phyloP scores from a whole-genome alignment of 2,329 filamentous ascomycete genomes.

The Diaporthe aspalathi region DNA sequence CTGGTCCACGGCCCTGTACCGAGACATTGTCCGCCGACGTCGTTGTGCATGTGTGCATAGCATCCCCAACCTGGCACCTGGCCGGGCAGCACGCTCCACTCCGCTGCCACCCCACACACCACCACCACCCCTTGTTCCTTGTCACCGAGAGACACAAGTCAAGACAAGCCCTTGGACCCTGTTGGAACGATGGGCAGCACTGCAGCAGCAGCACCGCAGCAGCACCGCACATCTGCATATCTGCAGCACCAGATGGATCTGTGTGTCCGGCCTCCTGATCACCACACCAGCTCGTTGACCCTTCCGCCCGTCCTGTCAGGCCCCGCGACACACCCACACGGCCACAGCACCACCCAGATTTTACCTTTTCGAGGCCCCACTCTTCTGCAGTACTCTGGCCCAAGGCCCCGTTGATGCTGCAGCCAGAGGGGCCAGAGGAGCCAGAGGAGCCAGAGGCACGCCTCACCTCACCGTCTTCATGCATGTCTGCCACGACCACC shows the following conservation, averaged over 20 bases:
- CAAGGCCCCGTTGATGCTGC: conserved; percentile 24
- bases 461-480: conserved; percentile 40
- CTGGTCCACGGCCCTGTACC: conserved; percentile 8
- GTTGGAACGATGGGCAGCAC: conserved; percentile 32
- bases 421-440: conserved; percentile 16
- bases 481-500: conserved; percentile 38
- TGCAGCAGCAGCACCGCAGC: conserved; percentile 34
- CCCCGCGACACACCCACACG: neutral
- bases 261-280: conserved; percentile 22
- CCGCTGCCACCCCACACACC: conserved; percentile 28
- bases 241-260: conserved; percentile 35
- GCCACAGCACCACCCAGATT: conserved; percentile 32
- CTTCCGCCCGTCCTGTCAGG: conserved; percentile 10
- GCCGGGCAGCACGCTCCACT: conserved; percentile 9
- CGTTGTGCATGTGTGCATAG: conserved; percentile 37
- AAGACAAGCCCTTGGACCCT: conserved; percentile 26
- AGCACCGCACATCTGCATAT: conserved; percentile 16
- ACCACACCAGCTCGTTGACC: conserved; percentile 11
- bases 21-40: conserved; percentile 37
- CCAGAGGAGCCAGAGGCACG: conserved; percentile 21
- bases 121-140: conserved; percentile 15
- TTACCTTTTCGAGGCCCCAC: conserved; percentile 38
- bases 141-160: conserved; percentile 27
- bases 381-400: conserved; percentile 36
- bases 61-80: conserved; percentile 21